phyloP scores from a whole-genome alignment of 164 flowering plant genomes.

The Nymphaea thermarum region DNA sequence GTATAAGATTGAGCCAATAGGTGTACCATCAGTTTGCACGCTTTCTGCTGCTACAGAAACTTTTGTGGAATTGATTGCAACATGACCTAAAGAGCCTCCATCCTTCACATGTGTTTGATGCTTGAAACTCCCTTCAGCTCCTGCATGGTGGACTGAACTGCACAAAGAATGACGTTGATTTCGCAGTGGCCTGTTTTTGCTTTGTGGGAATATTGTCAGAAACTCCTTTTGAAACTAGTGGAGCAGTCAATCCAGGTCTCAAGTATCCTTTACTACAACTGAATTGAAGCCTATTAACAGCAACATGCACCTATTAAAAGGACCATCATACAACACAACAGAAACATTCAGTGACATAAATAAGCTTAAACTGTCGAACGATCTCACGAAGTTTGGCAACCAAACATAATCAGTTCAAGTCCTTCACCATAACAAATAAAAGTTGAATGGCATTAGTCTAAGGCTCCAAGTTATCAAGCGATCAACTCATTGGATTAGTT shows the following conservation, averaged over 20 bases:
- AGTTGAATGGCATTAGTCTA: background rate
- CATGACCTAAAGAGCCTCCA: constrained; percentile 13
- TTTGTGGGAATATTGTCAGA: constrained; percentile 7
- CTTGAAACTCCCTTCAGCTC: constrained; percentile 4
- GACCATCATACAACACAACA: background rate
- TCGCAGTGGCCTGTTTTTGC: constrained; percentile 7
- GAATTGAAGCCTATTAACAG: constrained; percentile 20
- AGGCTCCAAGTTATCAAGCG: background rate
- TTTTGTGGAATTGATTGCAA: constrained; percentile 12
- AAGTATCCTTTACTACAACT: constrained; percentile 41
- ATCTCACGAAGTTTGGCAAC: no score
- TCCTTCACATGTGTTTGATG: constrained; percentile 6
- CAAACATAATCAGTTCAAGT: no score
- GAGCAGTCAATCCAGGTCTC: constrained; percentile 60
- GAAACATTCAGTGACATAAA: background rate
- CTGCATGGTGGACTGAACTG: constrained; percentile 11
- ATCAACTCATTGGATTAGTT: no score
- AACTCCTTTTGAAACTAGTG: constrained; percentile 18
- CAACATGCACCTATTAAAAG: constrained; percentile 41
- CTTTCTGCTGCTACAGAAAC: constrained; percentile 3
- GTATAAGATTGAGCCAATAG: background rate
- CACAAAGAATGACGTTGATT: constrained; percentile 15
- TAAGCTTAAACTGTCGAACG: no score
- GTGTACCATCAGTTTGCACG: background rate
- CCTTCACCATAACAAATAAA: background rate